phyloP scores from a whole-genome alignment of 352 stramenopile species.

The Heterotrichella gracilis region DNA sequence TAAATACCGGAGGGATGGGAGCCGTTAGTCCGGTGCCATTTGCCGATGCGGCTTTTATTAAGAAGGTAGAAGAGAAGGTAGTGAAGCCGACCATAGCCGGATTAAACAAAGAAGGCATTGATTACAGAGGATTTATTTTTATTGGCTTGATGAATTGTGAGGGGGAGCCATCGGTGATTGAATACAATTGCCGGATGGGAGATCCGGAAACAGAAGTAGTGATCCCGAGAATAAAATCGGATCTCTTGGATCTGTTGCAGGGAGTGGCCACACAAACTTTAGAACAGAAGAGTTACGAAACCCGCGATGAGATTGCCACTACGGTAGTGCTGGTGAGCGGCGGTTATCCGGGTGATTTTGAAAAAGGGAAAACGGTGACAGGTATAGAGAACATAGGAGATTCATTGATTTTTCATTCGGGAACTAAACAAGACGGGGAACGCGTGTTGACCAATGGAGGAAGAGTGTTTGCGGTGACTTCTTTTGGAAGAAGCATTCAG shows the following conservation, averaged over 20 bases:
- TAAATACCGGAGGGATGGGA: constrained; percentile 97
- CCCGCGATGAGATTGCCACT: not conserved
- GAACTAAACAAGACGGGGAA: not conserved
- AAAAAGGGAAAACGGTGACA: not conserved
- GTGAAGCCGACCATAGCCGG: constrained; percentile 40
- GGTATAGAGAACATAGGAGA: not conserved
- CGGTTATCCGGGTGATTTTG: not conserved
- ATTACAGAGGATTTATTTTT: constrained; percentile 89
- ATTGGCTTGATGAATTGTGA: constrained; percentile 64
- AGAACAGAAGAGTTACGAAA: not conserved
- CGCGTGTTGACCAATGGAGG: not conserved
- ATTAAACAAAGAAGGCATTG: constrained; percentile 61
- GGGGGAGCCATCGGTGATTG: constrained; percentile 55
- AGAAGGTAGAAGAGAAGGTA: constrained; percentile 23
- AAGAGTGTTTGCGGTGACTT: not conserved
- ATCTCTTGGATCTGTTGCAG: constrained; percentile 62
- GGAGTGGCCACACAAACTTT: not conserved
- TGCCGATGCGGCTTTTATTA: constrained; percentile 35
- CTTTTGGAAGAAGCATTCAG: not conserved
- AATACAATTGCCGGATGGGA: constrained; percentile 98
- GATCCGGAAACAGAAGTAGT: constrained; percentile 95
- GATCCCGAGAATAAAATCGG: constrained; percentile 58
- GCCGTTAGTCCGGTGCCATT: constrained; percentile 80
- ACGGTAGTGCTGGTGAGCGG: not conserved
- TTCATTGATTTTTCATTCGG: not conserved